Conservation (phyloP, 768 basidiomycete species). For the Xerocomellus chrysenteron region DNA sequence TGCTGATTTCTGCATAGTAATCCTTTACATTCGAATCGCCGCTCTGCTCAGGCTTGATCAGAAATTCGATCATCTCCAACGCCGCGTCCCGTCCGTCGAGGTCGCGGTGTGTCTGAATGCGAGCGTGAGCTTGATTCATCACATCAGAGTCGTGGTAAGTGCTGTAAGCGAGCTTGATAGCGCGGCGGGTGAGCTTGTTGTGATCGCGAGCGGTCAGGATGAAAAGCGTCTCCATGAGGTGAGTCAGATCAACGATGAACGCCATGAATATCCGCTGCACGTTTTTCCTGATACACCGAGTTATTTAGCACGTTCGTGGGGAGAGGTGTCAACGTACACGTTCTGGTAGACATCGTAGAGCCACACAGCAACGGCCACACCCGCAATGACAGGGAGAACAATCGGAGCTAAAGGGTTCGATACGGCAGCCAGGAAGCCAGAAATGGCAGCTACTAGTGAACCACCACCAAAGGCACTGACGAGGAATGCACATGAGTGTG, state of each 20-base stretch:
- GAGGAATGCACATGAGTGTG: too few relatives aligned
- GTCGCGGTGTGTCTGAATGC: background rate
- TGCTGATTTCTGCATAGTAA: background rate
- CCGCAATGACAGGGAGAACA: background rate
- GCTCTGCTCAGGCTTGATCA: background rate
- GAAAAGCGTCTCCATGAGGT: too few relatives aligned
- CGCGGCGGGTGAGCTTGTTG: background rate
- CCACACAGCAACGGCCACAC: background rate
- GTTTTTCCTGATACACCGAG: background rate
- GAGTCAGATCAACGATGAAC: too few relatives aligned
- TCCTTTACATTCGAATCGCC: background rate
- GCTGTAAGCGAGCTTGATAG: background rate
- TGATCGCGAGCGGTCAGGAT: background rate
- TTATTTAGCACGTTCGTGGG: background rate
- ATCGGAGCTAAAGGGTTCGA: background rate
- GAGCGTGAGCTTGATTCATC: background rate
- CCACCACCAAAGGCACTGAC: too few relatives aligned
- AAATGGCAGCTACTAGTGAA: background rate
- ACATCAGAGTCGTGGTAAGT: background rate
- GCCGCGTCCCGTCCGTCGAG: background rate
- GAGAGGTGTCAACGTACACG: background rate
- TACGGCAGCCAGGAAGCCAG: background rate
- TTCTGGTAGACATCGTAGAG: background rate
- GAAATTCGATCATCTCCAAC: background rate
- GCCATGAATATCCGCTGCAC: background rate